phyloP scores from a whole-genome alignment of 768 basidiomycete genomes.

The Artomyces pyxidatus region DNA sequence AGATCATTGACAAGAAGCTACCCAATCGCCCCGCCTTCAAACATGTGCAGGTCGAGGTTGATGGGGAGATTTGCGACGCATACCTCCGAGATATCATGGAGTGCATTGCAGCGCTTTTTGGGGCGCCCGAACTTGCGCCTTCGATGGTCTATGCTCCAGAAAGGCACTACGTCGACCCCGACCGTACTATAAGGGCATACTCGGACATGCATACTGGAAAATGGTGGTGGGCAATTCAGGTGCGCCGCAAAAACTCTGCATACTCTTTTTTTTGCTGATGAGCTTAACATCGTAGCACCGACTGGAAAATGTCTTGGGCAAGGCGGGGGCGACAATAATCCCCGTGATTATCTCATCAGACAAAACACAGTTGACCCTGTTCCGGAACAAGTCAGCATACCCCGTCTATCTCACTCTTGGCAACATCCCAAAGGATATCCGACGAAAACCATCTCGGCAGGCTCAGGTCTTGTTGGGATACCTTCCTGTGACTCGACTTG shows the following conservation, averaged over 20 bases:
- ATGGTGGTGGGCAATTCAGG: slow-evolving; percentile 18
- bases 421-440: slow-evolving; percentile 19
- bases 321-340: slow-evolving; percentile 18
- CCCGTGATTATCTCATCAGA: slow-evolving; percentile 25
- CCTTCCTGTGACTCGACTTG: slow-evolving; percentile 18
- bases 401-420: slow-evolving; percentile 27
- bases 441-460: slow-evolving; percentile 15
- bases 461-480: slow-evolving; percentile 22
- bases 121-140: not conserved
- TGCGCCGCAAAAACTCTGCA: not conserved
- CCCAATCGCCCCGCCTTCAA: not conserved
- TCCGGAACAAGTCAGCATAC: slow-evolving; percentile 25
- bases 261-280: not conserved
- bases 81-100: slow-evolving; percentile 4
- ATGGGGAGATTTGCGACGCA: not conserved
- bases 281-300: not conserved
- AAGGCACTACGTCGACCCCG: slow-evolving; percentile 1
- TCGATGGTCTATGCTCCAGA: slow-evolving; percentile 5
- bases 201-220: slow-evolving; percentile 12
- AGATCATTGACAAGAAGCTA: not conserved
- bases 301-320: not conserved
- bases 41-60: not conserved
- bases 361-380: slow-evolving; percentile 22
- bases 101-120: slow-evolving; percentile 2
- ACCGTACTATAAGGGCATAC: not conserved